Conservation (phyloP, 2,329 filamentous ascomycete genomes). For the Grosmannia clavigera region DNA sequence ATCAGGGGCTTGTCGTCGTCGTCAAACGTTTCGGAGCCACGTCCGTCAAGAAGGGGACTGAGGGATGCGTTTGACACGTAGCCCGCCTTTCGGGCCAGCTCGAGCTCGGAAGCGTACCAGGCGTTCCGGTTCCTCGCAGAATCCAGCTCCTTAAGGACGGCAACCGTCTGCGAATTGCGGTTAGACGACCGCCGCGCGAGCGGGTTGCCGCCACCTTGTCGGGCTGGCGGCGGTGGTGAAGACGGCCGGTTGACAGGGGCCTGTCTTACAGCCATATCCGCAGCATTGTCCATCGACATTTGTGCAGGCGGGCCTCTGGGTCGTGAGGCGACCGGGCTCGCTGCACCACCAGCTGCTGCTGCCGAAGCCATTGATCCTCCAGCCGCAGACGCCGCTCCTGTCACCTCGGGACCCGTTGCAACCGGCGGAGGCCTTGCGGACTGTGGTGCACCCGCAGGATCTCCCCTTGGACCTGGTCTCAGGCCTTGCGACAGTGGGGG, state of each 20-base stretch:
- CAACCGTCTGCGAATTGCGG: conserved; percentile 54
- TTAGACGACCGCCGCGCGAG: conserved; percentile 47
- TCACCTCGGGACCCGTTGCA: background rate
- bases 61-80: conserved; percentile 63
- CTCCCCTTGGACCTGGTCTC: background rate
- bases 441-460: background rate
- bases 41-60: conserved; percentile 64
- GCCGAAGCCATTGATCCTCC: conserved; percentile 10
- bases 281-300: conserved; percentile 55
- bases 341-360: background rate
- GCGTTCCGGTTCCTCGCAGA: conserved; percentile 75
- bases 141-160: conserved; percentile 78
- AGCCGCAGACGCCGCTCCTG: background rate
- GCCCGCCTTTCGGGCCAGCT: conserved; percentile 79
- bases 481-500: conserved; percentile 15
- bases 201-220: conserved; percentile 42
- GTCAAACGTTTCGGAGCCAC: conserved; percentile 64
- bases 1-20: conserved; percentile 88
- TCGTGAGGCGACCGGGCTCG: conserved; percentile 15
- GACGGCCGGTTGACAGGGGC: conserved; percentile 28
- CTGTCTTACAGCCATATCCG: conserved; percentile 40
- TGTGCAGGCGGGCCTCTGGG: conserved; percentile 42
- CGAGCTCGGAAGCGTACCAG: conserved; percentile 93
- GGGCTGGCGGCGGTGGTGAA: conserved; percentile 46
- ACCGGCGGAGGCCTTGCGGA: background rate